Conservation (phyloP, 2,329 filamentous ascomycete species). For the Massarina eburnea region DNA sequence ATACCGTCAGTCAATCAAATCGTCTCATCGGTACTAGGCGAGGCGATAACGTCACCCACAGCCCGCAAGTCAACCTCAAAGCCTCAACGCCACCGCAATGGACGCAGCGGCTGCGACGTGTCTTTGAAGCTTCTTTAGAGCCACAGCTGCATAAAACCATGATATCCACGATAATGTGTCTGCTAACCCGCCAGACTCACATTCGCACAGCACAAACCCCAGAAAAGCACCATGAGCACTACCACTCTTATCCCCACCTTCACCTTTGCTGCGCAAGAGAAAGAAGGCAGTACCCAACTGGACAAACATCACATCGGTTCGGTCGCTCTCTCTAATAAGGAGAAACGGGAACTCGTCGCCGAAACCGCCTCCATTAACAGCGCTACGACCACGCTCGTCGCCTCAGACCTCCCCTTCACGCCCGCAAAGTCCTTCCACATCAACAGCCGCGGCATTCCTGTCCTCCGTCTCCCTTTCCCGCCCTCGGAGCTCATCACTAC, state of each 20-base stretch:
- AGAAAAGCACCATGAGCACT: conserved; percentile 3
- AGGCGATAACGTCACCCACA: no score
- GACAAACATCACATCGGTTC: conserved; percentile 8
- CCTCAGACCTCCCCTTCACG: conserved; percentile 34
- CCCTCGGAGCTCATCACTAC: conserved; percentile 41
- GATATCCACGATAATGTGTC: conserved; percentile 1
- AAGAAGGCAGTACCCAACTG: conserved; percentile 5
- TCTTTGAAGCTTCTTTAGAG: no score
- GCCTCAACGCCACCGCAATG: no score
- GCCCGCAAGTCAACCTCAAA: no score
- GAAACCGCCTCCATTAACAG: conserved; percentile 18
- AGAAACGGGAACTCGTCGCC: conserved; percentile 22
- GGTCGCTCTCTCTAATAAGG: conserved; percentile 13
- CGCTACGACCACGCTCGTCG: conserved; percentile 14
- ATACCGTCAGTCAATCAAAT: no score
- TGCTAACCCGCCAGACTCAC: conserved; percentile 4
- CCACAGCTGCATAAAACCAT: no score
- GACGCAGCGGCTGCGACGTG: no score
- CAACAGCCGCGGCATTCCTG: conserved; percentile 49
- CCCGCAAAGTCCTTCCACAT: conserved; percentile 54
- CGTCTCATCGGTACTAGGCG: no score
- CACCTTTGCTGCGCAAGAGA: conserved; percentile 6
- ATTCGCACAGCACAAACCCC: background rate
- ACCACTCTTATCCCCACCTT: conserved; percentile 8
- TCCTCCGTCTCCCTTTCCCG: conserved; percentile 48